phyloP scores from a whole-genome alignment of 1,139 yeast genomes.

The Pichia terricola region DNA sequence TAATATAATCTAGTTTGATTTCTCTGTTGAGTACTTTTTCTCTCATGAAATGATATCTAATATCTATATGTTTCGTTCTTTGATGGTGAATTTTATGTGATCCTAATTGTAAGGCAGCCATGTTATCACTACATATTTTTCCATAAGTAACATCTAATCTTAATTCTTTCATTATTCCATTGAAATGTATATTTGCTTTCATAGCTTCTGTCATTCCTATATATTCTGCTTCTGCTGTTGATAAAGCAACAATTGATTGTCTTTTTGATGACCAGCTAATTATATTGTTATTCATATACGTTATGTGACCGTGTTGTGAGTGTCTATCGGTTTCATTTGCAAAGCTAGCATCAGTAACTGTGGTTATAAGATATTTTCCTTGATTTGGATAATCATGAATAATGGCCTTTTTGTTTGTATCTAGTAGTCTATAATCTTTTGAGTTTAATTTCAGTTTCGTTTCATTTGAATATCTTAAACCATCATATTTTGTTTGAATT shows the following conservation, averaged over 20 bases:
- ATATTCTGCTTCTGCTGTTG: constrained; percentile 1
- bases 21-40: background rate
- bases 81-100: constrained; percentile 5
- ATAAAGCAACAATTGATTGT: background rate
- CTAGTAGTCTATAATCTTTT: background rate
- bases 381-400: background rate
- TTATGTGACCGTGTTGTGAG: constrained; percentile 1
- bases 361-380: background rate
- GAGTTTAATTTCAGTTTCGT: too few species aligned
- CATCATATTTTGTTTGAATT: constrained; percentile 1
- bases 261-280: constrained; percentile 1
- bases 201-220: background rate
- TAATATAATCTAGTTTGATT: constrained; percentile 5
- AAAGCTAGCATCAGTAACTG: constrained; percentile 1
- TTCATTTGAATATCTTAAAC: background rate
- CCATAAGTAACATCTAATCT: background rate
- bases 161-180: constrained; percentile 2
- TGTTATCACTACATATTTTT: constrained; percentile 3
- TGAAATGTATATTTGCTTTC: background rate
- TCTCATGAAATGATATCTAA: constrained; percentile 6
- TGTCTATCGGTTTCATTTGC: constrained; percentile 1
- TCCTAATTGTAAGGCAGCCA: constrained; percentile 5
- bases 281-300: background rate
- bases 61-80: constrained; percentile 6
- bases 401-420: background rate